Evolutionary conservation across 2,329 filamentous ascomycete genomes (phyloP), one percentile per base, ranked within the genome.

Genomic region (Salinomyces thailandicus): DNA sequence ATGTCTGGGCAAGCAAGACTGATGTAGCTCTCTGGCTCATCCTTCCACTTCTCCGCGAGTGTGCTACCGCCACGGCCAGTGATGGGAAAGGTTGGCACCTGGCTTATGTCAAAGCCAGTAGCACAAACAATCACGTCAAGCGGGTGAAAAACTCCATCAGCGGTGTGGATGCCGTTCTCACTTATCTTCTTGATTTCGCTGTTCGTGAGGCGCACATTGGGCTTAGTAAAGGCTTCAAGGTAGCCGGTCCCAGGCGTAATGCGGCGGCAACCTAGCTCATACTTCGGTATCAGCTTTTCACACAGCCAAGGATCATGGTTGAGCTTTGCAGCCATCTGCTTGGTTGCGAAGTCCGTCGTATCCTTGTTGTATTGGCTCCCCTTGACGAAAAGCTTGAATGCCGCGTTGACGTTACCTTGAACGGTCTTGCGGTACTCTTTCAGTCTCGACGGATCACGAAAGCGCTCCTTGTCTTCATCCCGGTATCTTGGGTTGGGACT

Each of bases 301-400:
- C 71, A 55, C 5, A 81, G 57, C 17, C 73, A 67, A 0, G 74
- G 70, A 40, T 75, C 73, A 37, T 67, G 63, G 1, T 55, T 57
- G 0, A 79, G 55, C 0, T 73, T 65, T 20, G 63, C 49, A 19
- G 60, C 60, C 71, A 79, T 79, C 30, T 73, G 57, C 36, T 66
- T 53, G 4, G 57, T 62, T 48, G 69, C 77, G 18, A 62, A 59
- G 2, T 66, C 60, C 1, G 66, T 63, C 11, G 71, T 52, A 2
- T 63, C 60, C 1, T 58, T 51, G 44, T 76, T 77, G 9, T 64
- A 62, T 22, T 58, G 57, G 2, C 62, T 64, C 26, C 58, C 62
- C 36, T 63, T 56, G 26, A 60, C 53, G 41, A 62, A 67, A 51
- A 66, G 62, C 40, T 50, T 57, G 45, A 67, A 67, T 2, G 62